Conservation (phyloP, 768 basidiomycete species). For the Lactifluus hygrophoroides region DNA sequence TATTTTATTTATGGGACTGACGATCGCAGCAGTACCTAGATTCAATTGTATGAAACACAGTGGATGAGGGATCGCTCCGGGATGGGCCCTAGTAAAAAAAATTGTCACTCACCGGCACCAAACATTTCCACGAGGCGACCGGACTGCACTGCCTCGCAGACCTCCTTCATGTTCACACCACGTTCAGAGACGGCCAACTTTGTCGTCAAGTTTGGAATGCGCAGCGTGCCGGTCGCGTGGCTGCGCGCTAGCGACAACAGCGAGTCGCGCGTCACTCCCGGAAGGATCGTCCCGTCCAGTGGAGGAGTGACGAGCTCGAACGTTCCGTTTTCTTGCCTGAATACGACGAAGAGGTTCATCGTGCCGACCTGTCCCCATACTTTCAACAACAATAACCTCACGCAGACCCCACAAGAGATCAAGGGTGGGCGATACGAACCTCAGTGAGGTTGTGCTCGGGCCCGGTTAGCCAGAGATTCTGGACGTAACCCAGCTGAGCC, state of each 20-base stretch:
- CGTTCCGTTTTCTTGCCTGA: constrained; percentile 47
- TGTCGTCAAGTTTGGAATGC: constrained; percentile 22
- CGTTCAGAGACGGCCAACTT: constrained; percentile 26
- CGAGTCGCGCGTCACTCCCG: constrained; percentile 36
- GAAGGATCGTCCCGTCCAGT: constrained; percentile 33
- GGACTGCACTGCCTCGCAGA: constrained; percentile 23
- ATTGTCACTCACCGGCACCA: constrained; percentile 22
- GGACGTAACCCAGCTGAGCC: constrained; percentile 58
- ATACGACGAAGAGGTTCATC: constrained; percentile 76
- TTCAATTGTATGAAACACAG: not conserved
- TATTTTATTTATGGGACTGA: constrained; percentile 30
- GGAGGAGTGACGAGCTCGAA: constrained; percentile 23
- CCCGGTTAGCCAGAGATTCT: constrained; percentile 73
- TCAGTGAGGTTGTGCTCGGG: constrained; percentile 50
- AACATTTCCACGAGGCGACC: constrained; percentile 30
- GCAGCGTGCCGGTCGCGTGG: constrained; percentile 27
- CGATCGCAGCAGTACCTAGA: constrained; percentile 35
- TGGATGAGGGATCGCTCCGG: not conserved
- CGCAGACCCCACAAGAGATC: constrained; percentile 11
- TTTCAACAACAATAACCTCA: no score
- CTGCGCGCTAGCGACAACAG: constrained; percentile 31
- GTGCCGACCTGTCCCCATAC: constrained; percentile 49
- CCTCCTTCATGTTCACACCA: constrained; percentile 27
- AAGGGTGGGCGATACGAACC: constrained; percentile 29
- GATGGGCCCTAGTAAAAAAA: no score